Conservation (phyloP, 2,329 filamentous ascomycete genomes). For the Neopestalotiopsis sp. region DNA sequence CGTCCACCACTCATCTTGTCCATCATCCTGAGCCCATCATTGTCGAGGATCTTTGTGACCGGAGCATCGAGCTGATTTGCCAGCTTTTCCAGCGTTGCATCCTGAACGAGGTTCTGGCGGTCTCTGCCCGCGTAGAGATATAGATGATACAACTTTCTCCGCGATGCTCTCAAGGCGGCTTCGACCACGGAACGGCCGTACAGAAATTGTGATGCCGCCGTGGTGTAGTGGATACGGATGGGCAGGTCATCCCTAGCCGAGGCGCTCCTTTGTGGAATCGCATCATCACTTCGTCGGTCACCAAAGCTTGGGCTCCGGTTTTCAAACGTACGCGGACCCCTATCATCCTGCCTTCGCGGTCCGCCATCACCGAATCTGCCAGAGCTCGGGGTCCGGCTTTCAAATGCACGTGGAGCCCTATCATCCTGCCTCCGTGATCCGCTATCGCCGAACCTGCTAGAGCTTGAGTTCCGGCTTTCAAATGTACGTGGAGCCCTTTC, state of each 20-base stretch:
- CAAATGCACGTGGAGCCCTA: not conserved
- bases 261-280: not conserved
- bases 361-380: not conserved
- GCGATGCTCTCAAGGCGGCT: conserved; percentile 71
- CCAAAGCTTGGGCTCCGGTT: not conserved
- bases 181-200: conserved; percentile 84
- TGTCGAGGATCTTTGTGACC: conserved; percentile 60
- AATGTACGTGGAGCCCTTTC: not conserved
- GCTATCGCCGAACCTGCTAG: not conserved
- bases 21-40: conserved; percentile 70
- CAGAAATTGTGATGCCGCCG: conserved; percentile 88
- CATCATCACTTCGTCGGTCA: not conserved
- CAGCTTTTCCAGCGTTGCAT: conserved; percentile 49
- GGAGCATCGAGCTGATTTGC: conserved; percentile 57
- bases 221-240: conserved; percentile 64
- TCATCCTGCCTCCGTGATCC: not conserved
- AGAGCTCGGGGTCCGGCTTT: not conserved
- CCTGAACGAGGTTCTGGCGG: conserved; percentile 53
- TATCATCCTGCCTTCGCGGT: not conserved
- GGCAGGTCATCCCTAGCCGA: conserved; percentile 31
- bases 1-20: conserved; percentile 83
- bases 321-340: not conserved
- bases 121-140: conserved; percentile 74
- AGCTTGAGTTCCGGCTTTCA: not conserved
- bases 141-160: conserved; percentile 81